Base-by-base conservation (phyloP, 2,329 filamentous ascomycete species). In the Kalmusia sp. region DNA sequence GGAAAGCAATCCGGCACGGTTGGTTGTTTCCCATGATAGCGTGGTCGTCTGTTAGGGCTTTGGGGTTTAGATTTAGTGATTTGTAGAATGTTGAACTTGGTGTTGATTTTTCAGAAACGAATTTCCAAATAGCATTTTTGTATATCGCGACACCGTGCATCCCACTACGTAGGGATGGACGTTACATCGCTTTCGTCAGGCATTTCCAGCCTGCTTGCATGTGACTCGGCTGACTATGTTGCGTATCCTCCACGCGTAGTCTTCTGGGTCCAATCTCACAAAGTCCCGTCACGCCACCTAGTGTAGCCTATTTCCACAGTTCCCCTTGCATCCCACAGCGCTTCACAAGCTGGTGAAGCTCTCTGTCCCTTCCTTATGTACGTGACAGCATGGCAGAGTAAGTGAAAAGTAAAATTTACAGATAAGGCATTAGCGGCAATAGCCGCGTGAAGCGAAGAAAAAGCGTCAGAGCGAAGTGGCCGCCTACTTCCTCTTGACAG, bases 331-430 rank as follows among this genome's bases (percentile, higher is more conserved):
- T 35, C 46, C 49, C 44, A 30, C 39, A 40, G 22, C n/a, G 37
- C 19, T 38, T 11, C 30, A 24, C 39, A 52, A 38, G 44, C 34
- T 33, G 22, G n/a, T 19, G 12, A 33, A 4, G 31, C 50, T 30
- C 21, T 27, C 41, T 54, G 21, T 46, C 35, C 21, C 37, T 24
- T 47, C 37, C 52, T 39, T 66, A 68, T 67, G 41, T 69, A 69
- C 64, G 60, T 67, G 54, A 62, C 55, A 63, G 57, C 62, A 63
- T 61, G 48, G 54, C 31, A 55, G 51, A 57, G 56, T 55, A 56
- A 57, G 38, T 54, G 57, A 30, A 58, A 64, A 65, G 57, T 67
- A 67, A 52, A 64, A 55, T 41, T 55, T 47, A 46, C 33, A 47
- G 44, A 49, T 55, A 51, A 52, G 57, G 57, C 49, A 64, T 55